Conservation (phyloP, 371 early-diverging fungal species). For the Thermomucor indicae-seudaticae region DNA sequence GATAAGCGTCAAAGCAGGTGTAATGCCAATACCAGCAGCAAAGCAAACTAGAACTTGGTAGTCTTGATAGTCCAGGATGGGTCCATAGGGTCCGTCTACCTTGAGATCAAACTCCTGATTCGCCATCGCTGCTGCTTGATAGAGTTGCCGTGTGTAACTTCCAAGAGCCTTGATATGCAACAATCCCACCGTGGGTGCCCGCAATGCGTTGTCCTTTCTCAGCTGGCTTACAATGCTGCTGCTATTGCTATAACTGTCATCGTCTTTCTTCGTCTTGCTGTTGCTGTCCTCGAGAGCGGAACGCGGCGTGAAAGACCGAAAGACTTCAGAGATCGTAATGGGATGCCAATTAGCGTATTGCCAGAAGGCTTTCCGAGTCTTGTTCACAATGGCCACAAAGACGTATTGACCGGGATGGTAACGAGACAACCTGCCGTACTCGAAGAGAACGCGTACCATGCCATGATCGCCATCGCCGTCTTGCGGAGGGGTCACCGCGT, state of each 20-base stretch:
- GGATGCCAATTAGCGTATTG: slow-evolving; percentile 42
- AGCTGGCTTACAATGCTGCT: background rate
- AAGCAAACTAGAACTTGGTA: slow-evolving; percentile 25
- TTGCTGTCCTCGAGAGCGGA: background rate
- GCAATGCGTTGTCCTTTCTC: background rate
- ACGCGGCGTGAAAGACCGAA: slow-evolving; percentile 15
- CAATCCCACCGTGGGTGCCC: slow-evolving; percentile 17
- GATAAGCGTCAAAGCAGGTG: slow-evolving; percentile 37
- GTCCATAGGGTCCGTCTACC: slow-evolving; percentile 45
- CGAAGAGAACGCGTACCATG: slow-evolving; percentile 36
- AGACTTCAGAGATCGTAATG: slow-evolving; percentile 38
- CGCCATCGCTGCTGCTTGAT: slow-evolving; percentile 6
- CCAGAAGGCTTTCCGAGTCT: slow-evolving; percentile 6
- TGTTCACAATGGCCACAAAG: slow-evolving; percentile 27
- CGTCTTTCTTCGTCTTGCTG: slow-evolving; percentile 2
- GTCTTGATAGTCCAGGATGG: slow-evolving; percentile 37
- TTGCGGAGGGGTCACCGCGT: slow-evolving; percentile 5
- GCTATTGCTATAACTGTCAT: background rate
- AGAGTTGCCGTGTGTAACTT: slow-evolving; percentile 14
- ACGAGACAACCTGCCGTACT: slow-evolving; percentile 12
- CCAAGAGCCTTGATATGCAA: slow-evolving; percentile 46
- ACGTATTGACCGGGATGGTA: slow-evolving; percentile 46
- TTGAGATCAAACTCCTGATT: slow-evolving; percentile 15
- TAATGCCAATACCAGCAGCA: slow-evolving; percentile 43
- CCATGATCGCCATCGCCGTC: slow-evolving; percentile 6